These are phyloP conservation scores for Sonneratia caseolaris DNA, from an alignment of 345 rosid genomes.

Conservation along the genomic window DNA sequence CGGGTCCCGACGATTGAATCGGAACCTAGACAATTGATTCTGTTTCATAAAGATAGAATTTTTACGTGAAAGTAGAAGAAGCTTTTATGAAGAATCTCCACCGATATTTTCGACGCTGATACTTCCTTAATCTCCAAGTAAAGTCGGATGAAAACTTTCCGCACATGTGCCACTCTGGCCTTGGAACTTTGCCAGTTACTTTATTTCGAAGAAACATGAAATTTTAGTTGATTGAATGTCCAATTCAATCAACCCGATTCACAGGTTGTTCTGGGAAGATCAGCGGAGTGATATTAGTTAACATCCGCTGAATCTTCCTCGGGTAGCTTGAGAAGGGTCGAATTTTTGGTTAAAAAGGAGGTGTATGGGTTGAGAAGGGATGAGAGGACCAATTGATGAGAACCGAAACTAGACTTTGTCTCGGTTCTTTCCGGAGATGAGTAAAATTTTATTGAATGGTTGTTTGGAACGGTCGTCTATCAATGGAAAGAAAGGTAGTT, in stretches of 20 bases:
- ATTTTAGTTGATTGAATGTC: background rate
- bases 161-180: background rate
- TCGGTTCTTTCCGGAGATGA: background rate
- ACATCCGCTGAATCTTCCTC: background rate
- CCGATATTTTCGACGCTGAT: background rate
- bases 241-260: background rate
- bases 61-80: background rate
- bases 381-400: too few relatives aligned
- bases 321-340: background rate
- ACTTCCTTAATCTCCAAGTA: background rate
- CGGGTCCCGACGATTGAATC: background rate
- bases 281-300: background rate
- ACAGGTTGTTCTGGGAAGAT: background rate
- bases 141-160: background rate
- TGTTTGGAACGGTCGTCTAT: constrained; percentile 6
- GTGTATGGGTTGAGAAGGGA: background rate
- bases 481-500: constrained; percentile 8
- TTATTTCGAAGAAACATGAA: background rate
- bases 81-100: background rate
- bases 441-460: background rate
- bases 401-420: too few relatives aligned
- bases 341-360: background rate
- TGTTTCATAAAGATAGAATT: background rate
- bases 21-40: background rate
- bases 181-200: too few relatives aligned